phyloP scores from a whole-genome alignment of 257 asterid species.

The Echites panduratus region DNA sequence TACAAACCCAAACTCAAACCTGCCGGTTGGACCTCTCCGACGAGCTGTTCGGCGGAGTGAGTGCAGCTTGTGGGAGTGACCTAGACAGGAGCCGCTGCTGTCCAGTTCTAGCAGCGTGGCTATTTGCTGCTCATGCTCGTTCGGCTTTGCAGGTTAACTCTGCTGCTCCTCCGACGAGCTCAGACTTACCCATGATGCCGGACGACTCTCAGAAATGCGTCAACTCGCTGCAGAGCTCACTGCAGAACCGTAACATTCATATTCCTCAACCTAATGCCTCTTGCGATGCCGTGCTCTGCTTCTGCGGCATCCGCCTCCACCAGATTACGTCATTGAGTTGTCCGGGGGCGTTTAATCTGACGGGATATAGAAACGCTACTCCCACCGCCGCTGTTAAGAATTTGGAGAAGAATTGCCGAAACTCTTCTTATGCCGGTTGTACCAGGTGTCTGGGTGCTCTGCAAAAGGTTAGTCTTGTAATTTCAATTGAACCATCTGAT shows the following conservation, averaged over 20 bases:
- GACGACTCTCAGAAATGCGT: constrained; percentile 95
- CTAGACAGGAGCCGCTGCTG: constrained; percentile 95
- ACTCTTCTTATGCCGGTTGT: constrained; percentile 81
- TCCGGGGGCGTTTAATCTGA: constrained; percentile 74
- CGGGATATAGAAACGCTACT: constrained; percentile 50
- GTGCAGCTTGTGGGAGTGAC: constrained; percentile 75
- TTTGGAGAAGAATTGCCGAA: constrained; percentile 67
- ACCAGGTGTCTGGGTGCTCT: constrained; percentile 84
- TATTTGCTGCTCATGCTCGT: constrained; percentile 91
- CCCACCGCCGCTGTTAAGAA: constrained; percentile 86
- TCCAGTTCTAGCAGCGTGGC: constrained; percentile 97
- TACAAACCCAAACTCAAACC: constrained; percentile 49
- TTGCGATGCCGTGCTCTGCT: constrained; percentile 92
- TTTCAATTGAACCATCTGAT: no score
- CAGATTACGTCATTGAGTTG: constrained; percentile 73
- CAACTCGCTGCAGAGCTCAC: constrained; percentile 65
- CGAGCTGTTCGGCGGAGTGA: constrained; percentile 90
- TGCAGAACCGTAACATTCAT: constrained; percentile 53
- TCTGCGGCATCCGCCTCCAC: constrained; percentile 90
- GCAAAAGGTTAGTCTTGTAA: constrained; percentile 57
- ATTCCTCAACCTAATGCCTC: constrained; percentile 74
- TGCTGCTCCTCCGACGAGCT: constrained; percentile 44
- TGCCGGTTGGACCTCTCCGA: constrained; percentile 76
- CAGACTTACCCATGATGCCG: constrained; percentile 88
- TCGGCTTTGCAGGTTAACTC: constrained; percentile 56